phyloP scores from a whole-genome alignment of 352 stramenopile genomes.

The Pythium coloratum region DNA sequence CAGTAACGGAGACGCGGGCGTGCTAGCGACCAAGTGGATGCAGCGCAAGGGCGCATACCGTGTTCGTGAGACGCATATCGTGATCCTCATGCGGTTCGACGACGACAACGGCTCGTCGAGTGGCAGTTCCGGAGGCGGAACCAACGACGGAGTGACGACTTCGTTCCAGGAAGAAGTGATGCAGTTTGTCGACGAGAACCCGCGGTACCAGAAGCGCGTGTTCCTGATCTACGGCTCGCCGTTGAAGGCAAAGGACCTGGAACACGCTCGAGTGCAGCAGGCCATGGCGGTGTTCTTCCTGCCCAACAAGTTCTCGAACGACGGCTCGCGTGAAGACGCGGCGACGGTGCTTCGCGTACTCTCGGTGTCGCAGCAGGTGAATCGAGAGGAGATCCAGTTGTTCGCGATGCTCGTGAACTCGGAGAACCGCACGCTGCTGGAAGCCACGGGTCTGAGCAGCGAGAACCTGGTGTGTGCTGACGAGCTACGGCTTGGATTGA shows the following conservation, averaged over 20 bases:
- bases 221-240: slow-evolving; percentile 79
- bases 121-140: not conserved
- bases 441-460: slow-evolving; percentile 66
- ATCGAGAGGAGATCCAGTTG: slow-evolving; percentile 57
- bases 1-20: slow-evolving; percentile 11
- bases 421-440: slow-evolving; percentile 74
- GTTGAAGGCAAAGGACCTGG: slow-evolving; percentile 52
- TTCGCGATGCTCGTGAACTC: slow-evolving; percentile 87
- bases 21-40: slow-evolving; percentile 48
- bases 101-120: slow-evolving; percentile 30
- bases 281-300: slow-evolving; percentile 84
- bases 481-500: slow-evolving; percentile 76
- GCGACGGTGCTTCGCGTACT: slow-evolving; percentile 81
- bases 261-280: slow-evolving; percentile 57
- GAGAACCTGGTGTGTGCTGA: slow-evolving; percentile 82
- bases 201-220: slow-evolving; percentile 74
- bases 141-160: slow-evolving; percentile 12
- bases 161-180: slow-evolving; percentile 66
- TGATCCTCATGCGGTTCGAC: slow-evolving; percentile 78
- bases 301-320: slow-evolving; percentile 79
- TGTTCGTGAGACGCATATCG: slow-evolving; percentile 79
- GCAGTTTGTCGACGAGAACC: slow-evolving; percentile 69
- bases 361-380: slow-evolving; percentile 64
- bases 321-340: slow-evolving; percentile 80
- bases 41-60: slow-evolving; percentile 40